phyloP scores from a whole-genome alignment of 2,329 filamentous ascomycete genomes.

The Lizonia empirigonia region DNA sequence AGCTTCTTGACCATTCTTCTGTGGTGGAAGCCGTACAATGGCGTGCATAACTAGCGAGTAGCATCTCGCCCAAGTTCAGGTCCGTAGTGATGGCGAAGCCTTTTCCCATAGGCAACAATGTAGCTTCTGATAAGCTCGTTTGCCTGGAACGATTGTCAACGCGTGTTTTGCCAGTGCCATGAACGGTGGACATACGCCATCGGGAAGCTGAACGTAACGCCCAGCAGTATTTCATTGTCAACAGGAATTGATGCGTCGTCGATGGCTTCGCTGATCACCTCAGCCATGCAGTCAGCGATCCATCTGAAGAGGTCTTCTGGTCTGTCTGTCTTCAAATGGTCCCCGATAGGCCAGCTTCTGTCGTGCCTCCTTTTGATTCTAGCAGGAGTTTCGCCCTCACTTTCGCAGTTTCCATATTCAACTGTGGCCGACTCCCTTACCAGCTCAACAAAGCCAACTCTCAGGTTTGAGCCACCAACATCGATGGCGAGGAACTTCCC shows the following conservation, averaged over 20 bases:
- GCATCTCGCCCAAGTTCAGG: constrained; percentile 64
- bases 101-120: constrained; percentile 72
- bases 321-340: constrained; percentile 75
- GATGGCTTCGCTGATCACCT: constrained; percentile 68
- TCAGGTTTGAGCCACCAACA: constrained; percentile 71
- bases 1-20: constrained; percentile 29
- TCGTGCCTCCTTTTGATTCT: constrained; percentile 67
- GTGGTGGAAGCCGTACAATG: constrained; percentile 53
- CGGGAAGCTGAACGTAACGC: constrained; percentile 73
- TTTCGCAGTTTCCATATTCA: too few relatives aligned
- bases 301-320: constrained; percentile 78
- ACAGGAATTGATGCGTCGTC: constrained; percentile 34
- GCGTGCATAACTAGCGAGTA: constrained; percentile 64
- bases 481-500: constrained; percentile 56
- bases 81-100: constrained; percentile 68
- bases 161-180: background rate
- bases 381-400: constrained; percentile 24
- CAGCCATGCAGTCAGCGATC: constrained; percentile 78
- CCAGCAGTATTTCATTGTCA: constrained; percentile 59
- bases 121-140: constrained; percentile 65
- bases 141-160: constrained; percentile 50
- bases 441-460: constrained; percentile 71
- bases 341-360: constrained; percentile 74
- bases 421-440: constrained; percentile 44
- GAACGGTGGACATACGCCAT: constrained; percentile 55